phyloP scores from a whole-genome alignment of 306 rosid species.

The Parietaria judaica region DNA sequence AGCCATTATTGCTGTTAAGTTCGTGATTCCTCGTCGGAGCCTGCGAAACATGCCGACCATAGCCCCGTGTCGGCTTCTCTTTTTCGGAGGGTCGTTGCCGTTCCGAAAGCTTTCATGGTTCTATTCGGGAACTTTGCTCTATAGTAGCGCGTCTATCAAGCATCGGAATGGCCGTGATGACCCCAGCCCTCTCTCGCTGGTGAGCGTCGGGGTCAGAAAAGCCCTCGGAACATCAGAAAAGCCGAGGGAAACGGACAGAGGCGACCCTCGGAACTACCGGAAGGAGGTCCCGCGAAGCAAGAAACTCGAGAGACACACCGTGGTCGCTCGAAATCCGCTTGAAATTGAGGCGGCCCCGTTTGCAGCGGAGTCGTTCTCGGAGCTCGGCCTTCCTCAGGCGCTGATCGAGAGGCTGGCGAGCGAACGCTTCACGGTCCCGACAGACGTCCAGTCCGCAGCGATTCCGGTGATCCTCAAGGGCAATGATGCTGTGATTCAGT shows the following conservation, averaged over 20 bases:
- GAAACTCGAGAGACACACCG: constrained; percentile 29
- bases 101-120: constrained; percentile 40
- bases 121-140: constrained; percentile 45
- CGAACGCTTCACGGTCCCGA: constrained; percentile 69
- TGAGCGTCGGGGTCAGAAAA: constrained; percentile 36
- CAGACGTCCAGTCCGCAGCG: constrained; percentile 79
- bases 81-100: constrained; percentile 53
- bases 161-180: constrained; percentile 26
- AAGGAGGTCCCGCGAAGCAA: constrained; percentile 33
- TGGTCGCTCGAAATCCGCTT: constrained; percentile 22
- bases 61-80: constrained; percentile 43
- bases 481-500: constrained; percentile 81
- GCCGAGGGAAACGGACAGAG: constrained; percentile 24
- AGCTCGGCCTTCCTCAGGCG: constrained; percentile 61
- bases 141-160: constrained; percentile 31
- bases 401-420: constrained; percentile 63
- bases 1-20: neutral
- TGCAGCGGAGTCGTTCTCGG: constrained; percentile 65
- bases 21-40: constrained; percentile 4
- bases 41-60: constrained; percentile 51
- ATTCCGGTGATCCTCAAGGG: constrained; percentile 66
- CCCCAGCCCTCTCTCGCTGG: constrained; percentile 46
- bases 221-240: constrained; percentile 25
- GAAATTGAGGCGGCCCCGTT: constrained; percentile 53
- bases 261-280: constrained; percentile 28